phyloP scores from a whole-genome alignment of 306 rosid genomes.

The Lotus japonicus region DNA sequence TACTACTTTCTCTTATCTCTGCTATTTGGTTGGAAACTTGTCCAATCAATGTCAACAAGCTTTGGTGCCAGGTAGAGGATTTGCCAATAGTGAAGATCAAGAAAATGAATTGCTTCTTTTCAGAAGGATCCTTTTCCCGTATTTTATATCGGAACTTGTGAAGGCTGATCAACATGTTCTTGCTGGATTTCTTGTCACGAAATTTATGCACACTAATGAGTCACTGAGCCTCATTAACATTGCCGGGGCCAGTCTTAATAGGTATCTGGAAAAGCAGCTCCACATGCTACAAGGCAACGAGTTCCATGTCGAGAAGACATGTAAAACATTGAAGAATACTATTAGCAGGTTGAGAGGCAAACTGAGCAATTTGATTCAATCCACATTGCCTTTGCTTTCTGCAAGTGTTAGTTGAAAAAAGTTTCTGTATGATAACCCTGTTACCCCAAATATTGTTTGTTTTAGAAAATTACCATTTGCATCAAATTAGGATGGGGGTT shows the following conservation, averaged over 20 bases:
- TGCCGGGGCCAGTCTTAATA: constrained; percentile 53
- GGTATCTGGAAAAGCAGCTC: constrained; percentile 72
- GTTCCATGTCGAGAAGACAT: constrained; percentile 31
- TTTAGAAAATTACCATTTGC: background rate
- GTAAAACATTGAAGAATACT: constrained; percentile 46
- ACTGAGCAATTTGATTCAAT: constrained; percentile 45
- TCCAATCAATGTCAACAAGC: constrained; percentile 50
- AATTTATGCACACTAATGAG: constrained; percentile 67
- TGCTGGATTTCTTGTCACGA: constrained; percentile 75
- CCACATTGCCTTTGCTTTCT: constrained; percentile 38
- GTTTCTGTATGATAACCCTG: background rate
- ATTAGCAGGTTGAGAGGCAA: constrained; percentile 45
- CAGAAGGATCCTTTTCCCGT: constrained; percentile 56
- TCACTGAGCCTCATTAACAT: constrained; percentile 65
- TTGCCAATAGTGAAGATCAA: constrained; percentile 20
- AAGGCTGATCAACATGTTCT: constrained; percentile 81
- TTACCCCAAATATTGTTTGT: background rate
- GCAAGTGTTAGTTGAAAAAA: constrained; percentile 22
- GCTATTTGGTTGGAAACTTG: constrained; percentile 72
- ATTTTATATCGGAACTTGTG: constrained; percentile 71
- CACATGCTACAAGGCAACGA: constrained; percentile 36
- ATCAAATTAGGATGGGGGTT: constrained; percentile 17
- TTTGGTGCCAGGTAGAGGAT: constrained; percentile 38
- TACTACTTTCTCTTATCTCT: constrained; percentile 55
- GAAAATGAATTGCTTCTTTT: constrained; percentile 40